Evolutionary conservation across 1,284 basidiomycete genomes (phyloP).

Genomic region (Apiotrichum veenhuisii): DNA sequence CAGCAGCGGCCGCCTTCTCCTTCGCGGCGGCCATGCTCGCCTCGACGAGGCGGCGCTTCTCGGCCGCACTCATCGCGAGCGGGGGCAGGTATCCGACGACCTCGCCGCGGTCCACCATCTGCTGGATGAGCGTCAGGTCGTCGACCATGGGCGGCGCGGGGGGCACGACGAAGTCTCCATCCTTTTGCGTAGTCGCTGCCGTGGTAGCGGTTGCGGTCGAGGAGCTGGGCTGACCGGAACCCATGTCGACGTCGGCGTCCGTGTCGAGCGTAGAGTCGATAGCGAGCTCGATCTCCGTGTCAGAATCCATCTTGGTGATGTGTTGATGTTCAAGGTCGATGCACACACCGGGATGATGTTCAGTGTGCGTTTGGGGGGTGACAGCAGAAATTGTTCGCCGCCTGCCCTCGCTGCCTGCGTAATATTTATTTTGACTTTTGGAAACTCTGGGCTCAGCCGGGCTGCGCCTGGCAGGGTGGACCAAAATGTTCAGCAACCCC

Average conservation of each 20-base stretch:
- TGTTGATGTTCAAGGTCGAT: too few species aligned
- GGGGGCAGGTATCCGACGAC: constrained; percentile 40
- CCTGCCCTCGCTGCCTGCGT: too few species aligned
- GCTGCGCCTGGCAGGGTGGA: too few species aligned
- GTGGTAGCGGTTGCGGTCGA: too few species aligned
- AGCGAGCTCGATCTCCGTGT: constrained; percentile 14
- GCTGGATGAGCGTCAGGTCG: constrained; percentile 42
- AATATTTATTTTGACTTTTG: not conserved
- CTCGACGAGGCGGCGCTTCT: constrained; percentile 36
- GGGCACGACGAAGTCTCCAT: constrained; percentile 16
- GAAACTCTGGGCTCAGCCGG: too few species aligned
- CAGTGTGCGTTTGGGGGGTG: too few species aligned
- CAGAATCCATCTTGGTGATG: constrained; percentile 1
- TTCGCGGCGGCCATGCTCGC: constrained; percentile 24
- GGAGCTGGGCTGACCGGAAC: too few species aligned
- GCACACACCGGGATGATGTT: too few species aligned
- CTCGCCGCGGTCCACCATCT: constrained; percentile 39
- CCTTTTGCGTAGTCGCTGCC: not conserved
- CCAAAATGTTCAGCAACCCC: not conserved
- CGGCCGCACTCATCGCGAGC: constrained; percentile 30
- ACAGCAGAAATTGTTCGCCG: too few species aligned
- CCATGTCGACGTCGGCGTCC: not conserved
- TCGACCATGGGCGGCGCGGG: constrained; percentile 26
- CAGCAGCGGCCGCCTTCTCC: not conserved
- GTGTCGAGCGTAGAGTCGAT: constrained; percentile 2